Conservation (phyloP, 805 yeast species). For the Kuraishia capsulata region DNA sequence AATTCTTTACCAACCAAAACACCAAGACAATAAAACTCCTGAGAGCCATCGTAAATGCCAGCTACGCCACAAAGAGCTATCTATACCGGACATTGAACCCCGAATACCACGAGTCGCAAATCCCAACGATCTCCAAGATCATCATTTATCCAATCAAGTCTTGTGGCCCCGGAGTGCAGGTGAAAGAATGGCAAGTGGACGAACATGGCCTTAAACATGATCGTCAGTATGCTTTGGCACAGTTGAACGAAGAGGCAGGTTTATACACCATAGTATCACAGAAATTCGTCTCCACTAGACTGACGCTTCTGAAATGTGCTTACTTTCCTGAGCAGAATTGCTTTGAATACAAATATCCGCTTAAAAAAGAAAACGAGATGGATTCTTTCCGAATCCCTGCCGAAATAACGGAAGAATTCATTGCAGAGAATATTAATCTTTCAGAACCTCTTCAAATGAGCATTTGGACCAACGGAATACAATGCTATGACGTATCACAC, state of each 20-base stretch:
- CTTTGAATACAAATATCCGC: constrained; percentile 13
- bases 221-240: constrained; percentile 16
- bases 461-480: constrained; percentile 12
- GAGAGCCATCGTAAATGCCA: neutral
- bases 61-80: neutral
- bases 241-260: constrained; percentile 6
- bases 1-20: too few species aligned
- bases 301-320: neutral
- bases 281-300: constrained; percentile 6
- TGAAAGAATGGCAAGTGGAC: constrained; percentile 16
- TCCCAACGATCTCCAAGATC: constrained; percentile 10
- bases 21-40: neutral
- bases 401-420: constrained; percentile 7
- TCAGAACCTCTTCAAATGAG: constrained; percentile 3
- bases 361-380: neutral
- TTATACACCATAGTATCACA: constrained; percentile 9
- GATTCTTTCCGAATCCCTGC: constrained; percentile 10
- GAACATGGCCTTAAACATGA: constrained; percentile 19
- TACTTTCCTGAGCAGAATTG: neutral
- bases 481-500: constrained; percentile 13
- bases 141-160: constrained; percentile 21
- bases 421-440: neutral
- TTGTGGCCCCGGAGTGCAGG: constrained; percentile 15
- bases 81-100: neutral
- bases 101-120: neutral